Percentiles rank a stretch among this genome's conserved stretches.
Conservation (phyloP, 495 filamentous ascomycete genomes). For the Evernia prunastri region DNA sequence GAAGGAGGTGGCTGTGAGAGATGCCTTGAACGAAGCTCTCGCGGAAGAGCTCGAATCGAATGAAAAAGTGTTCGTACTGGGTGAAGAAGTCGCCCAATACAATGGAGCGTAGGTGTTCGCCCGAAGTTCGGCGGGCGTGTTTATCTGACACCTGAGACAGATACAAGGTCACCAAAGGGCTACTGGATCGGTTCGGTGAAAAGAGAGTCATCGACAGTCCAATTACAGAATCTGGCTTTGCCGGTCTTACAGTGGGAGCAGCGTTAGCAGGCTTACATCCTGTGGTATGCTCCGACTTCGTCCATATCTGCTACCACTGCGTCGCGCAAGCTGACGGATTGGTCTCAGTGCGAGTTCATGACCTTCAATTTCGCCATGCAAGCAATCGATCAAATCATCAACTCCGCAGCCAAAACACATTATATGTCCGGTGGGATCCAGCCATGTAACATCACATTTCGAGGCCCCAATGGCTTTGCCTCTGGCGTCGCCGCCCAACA, state of each 20-base stretch:
- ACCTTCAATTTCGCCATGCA: conserved; percentile 99
- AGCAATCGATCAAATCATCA: conserved; percentile 98
- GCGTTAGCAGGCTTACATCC: conserved; percentile 91
- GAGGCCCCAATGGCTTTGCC: conserved; percentile 96
- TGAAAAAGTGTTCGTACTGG: conserved; percentile 87
- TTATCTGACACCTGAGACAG: conserved; percentile 34
- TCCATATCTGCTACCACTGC: background rate
- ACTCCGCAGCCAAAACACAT: conserved; percentile 97
- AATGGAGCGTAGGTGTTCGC: conserved; percentile 71
- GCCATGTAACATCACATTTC: conserved; percentile 98
- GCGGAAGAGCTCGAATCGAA: conserved; percentile 95
- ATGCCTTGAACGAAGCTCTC: conserved; percentile 95
- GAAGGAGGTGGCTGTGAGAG: conserved; percentile 94
- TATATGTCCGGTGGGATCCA: conserved; percentile 99
- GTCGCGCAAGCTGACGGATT: conserved; percentile 13
- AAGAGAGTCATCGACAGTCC: conserved; percentile 97
- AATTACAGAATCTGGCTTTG: conserved; percentile 95
- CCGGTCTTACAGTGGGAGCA: conserved; percentile 86
- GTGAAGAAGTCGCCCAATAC: conserved; percentile 98
- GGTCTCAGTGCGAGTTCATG: conserved; percentile 91
- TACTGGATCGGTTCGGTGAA: conserved; percentile 92
- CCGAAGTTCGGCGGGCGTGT: background rate
- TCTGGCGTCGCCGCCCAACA: conserved; percentile 94
- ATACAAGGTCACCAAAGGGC: conserved; percentile 98
- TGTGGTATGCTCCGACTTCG: conserved; percentile 57